These are phyloP conservation scores for Exophiala lecanii-corni DNA, from an alignment of 2,329 filamentous ascomycete genomes.

Conservation along the genomic window DNA sequence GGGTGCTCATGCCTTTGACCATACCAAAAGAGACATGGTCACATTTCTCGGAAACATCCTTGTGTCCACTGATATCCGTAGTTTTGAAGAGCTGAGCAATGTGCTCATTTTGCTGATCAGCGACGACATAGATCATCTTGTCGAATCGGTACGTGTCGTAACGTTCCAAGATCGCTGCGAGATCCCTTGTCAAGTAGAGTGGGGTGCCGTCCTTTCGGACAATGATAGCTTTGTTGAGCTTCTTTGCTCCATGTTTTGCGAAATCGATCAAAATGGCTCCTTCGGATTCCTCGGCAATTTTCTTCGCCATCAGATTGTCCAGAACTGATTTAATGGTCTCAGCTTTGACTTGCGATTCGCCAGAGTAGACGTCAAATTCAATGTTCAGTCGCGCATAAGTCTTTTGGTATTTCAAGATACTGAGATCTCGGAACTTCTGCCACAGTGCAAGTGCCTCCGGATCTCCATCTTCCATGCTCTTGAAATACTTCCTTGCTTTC, in stretches of 20 bases:
- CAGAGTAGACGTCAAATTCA: slow-evolving; percentile 61
- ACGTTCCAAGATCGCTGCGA: slow-evolving; percentile 62
- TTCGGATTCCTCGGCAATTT: slow-evolving; percentile 60
- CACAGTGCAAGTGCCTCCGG: slow-evolving; percentile 56
- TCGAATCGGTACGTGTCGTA: slow-evolving; percentile 59
- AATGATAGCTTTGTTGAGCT: slow-evolving; percentile 63
- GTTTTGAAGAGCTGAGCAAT: slow-evolving; percentile 63
- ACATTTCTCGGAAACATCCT: slow-evolving; percentile 55
- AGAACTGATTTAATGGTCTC: slow-evolving; percentile 61
- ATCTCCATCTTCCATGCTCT: slow-evolving; percentile 63
- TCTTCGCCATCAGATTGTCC: slow-evolving; percentile 53
- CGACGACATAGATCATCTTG: slow-evolving; percentile 65
- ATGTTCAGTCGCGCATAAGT: slow-evolving; percentile 63
- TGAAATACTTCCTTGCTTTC: slow-evolving; percentile 52
- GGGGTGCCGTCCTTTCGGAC: slow-evolving; percentile 64
- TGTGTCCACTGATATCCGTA: slow-evolving; percentile 56
- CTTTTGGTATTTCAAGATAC: slow-evolving; percentile 60
- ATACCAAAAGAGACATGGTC: slow-evolving; percentile 64
- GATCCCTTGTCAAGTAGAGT: slow-evolving; percentile 65
- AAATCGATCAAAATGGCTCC: slow-evolving; percentile 67
- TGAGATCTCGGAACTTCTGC: slow-evolving; percentile 60
- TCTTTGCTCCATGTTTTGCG: slow-evolving; percentile 62
- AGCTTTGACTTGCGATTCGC: slow-evolving; percentile 62
- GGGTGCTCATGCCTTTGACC: slow-evolving; percentile 61
- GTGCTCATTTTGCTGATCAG: slow-evolving; percentile 61